Base-by-base conservation (phyloP, 306 rosid genomes). In the Carpinus fangiana region DNA sequence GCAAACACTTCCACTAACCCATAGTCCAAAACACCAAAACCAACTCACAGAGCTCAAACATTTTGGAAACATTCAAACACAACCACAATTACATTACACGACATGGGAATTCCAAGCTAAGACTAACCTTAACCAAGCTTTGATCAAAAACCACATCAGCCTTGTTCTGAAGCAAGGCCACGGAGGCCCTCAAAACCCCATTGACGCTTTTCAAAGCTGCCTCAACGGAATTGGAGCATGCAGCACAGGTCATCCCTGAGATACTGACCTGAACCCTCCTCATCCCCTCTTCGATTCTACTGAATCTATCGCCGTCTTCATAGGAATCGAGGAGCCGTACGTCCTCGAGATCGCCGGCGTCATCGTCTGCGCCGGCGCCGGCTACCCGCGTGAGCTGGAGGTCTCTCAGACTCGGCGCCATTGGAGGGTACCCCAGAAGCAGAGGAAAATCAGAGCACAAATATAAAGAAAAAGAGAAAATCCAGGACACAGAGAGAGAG, bases 201-300 rank as follows among this genome's bases (percentile, higher is more conserved):
- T 83, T 78, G 61, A 95, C 73, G 73, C 84, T 68, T 46, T 28
- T 79, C 0, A 95, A 86, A 90, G 99, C 99, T 28, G 88, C 82
- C 79, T 95, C 98, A 0, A 95, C 93, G 23, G 99, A 93, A 81
- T 86, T 92, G 31, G 99, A 95, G 86, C 99, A 95, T 16, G 99
- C 99, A 51, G 98, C 87, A 64, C 99, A 95, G 62, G 99, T 95
- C 99, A 95, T 95, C 9, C 99, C 99, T 16, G 93, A 45, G 65
- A 95, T 87, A 12, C 90, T 72, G 51, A 95, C 90, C 82, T 91
- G 98, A 84, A 93, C 75, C 83, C 86, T 85, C 87, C 76, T 84
- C 82, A 73, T 79, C 38, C 84, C 86, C 21, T 79, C 81, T 18
- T 79, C 85, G 36, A 81, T 67, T 80, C 75, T 41, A 6, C 52